These are phyloP conservation scores for Penicillium verhagenii DNA, from an alignment of 495 filamentous ascomycete genomes.

Conservation along the genomic window DNA sequence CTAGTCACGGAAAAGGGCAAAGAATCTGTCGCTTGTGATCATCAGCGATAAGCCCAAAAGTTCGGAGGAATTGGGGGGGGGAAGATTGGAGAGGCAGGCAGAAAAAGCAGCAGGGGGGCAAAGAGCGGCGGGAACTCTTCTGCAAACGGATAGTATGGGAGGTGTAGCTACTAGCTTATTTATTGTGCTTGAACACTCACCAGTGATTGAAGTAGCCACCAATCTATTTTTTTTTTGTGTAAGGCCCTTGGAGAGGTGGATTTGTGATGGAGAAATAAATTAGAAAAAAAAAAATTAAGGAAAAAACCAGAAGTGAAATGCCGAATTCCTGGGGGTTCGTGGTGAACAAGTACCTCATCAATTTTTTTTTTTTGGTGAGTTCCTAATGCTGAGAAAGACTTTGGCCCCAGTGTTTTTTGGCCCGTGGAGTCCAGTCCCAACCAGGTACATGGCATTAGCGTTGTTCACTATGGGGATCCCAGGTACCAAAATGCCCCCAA, in stretches of 20 bases:
- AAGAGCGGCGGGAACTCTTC: neutral
- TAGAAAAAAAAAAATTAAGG: neutral
- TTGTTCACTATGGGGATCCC: neutral
- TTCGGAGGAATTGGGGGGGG: neutral
- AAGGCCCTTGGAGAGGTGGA: neutral
- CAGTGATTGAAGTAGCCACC: neutral
- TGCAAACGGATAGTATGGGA: neutral
- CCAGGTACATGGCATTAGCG: neutral
- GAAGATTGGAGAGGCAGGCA: neutral
- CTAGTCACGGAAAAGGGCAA: slow-evolving; percentile 4
- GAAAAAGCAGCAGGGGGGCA: neutral
- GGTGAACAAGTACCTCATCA: neutral
- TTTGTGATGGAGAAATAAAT: neutral
- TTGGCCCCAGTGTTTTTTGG: neutral
- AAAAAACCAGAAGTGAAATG: neutral
- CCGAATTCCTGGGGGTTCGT: neutral
- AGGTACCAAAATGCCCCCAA: neutral
- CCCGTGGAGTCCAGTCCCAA: neutral
- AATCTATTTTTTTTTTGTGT: no score
- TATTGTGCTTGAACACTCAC: neutral
- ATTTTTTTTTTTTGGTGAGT: neutral
- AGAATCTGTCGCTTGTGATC: neutral
- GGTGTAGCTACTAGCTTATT: no score
- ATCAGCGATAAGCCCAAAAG: neutral
- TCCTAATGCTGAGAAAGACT: neutral